A percentile compares a stretch with the other conserved stretches of the same genome.
These are phyloP conservation scores for Fistulifera pelliculosa DNA, from an alignment of 108 stramenopile species.

Conservation along the genomic window DNA sequence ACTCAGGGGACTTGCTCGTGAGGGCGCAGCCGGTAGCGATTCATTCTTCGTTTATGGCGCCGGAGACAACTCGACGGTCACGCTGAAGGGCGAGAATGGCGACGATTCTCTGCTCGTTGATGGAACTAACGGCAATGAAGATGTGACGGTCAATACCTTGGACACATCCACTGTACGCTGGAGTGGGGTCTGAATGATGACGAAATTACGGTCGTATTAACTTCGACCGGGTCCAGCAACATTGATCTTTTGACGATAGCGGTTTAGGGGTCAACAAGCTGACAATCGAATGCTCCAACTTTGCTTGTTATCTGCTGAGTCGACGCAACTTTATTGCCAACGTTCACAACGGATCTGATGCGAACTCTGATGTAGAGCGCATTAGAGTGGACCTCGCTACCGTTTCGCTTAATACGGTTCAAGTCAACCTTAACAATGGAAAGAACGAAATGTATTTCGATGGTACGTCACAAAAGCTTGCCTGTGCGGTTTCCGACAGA, in stretches of 20 bases:
- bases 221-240: slow-evolving; percentile 14
- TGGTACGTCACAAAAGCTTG: too few species aligned
- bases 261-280: slow-evolving; percentile 10
- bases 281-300: slow-evolving; percentile 18
- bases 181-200: slow-evolving; percentile 24
- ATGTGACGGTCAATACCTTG: slow-evolving; percentile 5
- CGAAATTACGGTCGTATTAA: slow-evolving; percentile 12
- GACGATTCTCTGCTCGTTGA: slow-evolving; percentile 23
- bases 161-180: slow-evolving; percentile 16
- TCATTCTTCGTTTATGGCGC: slow-evolving; percentile 2
- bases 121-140: slow-evolving; percentile 7
- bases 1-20: slow-evolving; percentile 2
- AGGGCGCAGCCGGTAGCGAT: slow-evolving; percentile 8
- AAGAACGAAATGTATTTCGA: slow-evolving; percentile 29
- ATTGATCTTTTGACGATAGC: slow-evolving; percentile 22
- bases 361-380: slow-evolving; percentile 14
- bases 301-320: slow-evolving; percentile 15
- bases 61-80: background rate
- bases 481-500: too few species aligned
- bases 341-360: slow-evolving; percentile 11
- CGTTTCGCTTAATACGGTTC: slow-evolving; percentile 2
- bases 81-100: slow-evolving; percentile 13
- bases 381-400: slow-evolving; percentile 13
- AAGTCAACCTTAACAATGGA: slow-evolving; percentile 19
- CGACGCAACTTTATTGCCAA: slow-evolving; percentile 33